Evolutionary conservation across 108 stramenopile species (phyloP), one percentile per base, ranked within the genome.

Genomic region (Nitzschia palea): DNA sequence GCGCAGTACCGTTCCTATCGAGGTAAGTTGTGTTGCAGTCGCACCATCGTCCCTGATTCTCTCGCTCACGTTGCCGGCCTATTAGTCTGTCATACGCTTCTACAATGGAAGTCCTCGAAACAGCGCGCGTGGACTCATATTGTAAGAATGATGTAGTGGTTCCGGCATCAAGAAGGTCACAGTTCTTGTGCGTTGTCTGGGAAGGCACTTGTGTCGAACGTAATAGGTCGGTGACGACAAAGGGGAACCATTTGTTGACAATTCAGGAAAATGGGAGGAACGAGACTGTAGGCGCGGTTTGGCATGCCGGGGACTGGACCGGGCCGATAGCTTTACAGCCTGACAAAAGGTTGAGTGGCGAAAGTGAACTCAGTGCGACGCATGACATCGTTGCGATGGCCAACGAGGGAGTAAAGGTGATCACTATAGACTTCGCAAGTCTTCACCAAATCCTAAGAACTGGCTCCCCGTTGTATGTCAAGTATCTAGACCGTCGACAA

Each of bases 291-390:
- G 73, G 55, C 17, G 71, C 89, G 20, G 81, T 93, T 44, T 94
- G 92, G 92, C 80, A 91, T 73, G 90, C 90, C 0, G 93, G 93
- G 14, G 93, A 95, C 68, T 95, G 93, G 93, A 95, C 90, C 10
- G 90, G 93, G 2, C 93, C 93, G 17, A 70, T 86, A 5, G 71
- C 82, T 5, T 66, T 95, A 34, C 93, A 95, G 72, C 93, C 93
- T 5, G 90, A 95, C 25, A 80, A 78, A 57, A 63, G 73, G 25
- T 62, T 88, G 12, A 88, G 82, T 64, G 87, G 92, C 2, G 92
- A 85, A 34, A 90, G 87, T 55, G 71, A 80, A 23, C 50, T 59
- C 6, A 84, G 88, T 62, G 43, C 22, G 32, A 83, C 76, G 18
- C 80, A 78, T 33, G 87, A 93, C 58, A 69, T 93, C 34, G 87